These are phyloP conservation scores for Auxenochlorella protothecoides DNA, from an alignment of 139 green algal species.

Conservation along the genomic window DNA sequence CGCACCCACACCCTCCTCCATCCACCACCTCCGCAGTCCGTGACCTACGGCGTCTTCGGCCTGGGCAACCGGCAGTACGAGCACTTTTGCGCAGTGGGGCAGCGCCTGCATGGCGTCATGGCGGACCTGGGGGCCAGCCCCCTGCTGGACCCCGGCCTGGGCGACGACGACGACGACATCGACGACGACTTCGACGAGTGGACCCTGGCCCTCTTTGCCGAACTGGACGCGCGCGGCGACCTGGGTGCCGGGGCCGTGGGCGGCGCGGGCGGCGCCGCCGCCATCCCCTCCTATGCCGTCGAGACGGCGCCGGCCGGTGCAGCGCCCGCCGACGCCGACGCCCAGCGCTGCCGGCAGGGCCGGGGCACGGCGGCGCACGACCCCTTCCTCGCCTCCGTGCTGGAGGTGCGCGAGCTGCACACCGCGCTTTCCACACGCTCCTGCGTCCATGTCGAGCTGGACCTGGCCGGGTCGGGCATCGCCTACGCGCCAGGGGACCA, in stretches of 20 bases:
- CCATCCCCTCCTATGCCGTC: slow-evolving; percentile 35
- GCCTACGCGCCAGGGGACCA: slow-evolving; percentile 73
- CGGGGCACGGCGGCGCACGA: not conserved
- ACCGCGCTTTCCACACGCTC: slow-evolving; percentile 52
- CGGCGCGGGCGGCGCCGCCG: not conserved
- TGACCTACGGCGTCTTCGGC: slow-evolving; percentile 82
- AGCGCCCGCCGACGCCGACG: slow-evolving; percentile 5
- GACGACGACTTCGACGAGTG: slow-evolving; percentile 93
- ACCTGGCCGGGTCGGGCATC: slow-evolving; percentile 35
- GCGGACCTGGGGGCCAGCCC: slow-evolving; percentile 49
- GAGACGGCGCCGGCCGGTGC: slow-evolving; percentile 19
- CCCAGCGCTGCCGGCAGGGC: slow-evolving; percentile 1
- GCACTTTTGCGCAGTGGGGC: slow-evolving; percentile 87
- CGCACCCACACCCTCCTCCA: no score
- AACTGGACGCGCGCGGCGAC: slow-evolving; percentile 40
- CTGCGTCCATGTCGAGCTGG: slow-evolving; percentile 91
- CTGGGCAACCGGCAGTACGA: slow-evolving; percentile 98
- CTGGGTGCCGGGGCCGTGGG: slow-evolving; percentile 22
- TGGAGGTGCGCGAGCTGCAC: slow-evolving; percentile 72
- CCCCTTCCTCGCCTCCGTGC: slow-evolving; percentile 47
- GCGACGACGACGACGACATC: slow-evolving; percentile 89
- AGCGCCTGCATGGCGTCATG: slow-evolving; percentile 62
- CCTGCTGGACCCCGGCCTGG: slow-evolving; percentile 58
- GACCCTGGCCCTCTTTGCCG: slow-evolving; percentile 45
- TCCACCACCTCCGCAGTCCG: slow-evolving; percentile 21